Conservation (phyloP, 768 basidiomycete genomes). For the Russula abietina region DNA sequence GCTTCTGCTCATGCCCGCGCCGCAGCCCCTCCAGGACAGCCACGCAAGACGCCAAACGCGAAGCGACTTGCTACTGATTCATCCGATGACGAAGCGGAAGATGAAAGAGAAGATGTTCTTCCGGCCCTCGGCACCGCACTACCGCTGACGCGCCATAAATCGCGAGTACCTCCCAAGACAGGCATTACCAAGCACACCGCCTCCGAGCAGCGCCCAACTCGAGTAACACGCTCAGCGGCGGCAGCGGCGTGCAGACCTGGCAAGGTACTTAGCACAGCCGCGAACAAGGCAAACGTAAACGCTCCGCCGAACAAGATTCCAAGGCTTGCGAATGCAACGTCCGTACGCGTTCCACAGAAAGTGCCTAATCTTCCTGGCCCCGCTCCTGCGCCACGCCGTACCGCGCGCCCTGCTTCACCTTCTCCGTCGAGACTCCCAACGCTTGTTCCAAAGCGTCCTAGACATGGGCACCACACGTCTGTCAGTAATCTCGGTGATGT, state of each 20-base stretch:
- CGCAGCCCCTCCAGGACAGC: conserved; percentile 75
- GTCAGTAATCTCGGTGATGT: conserved; percentile 46
- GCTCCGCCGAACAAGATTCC: conserved; percentile 39
- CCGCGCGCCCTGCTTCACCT: conserved; percentile 53
- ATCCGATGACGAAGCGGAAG: conserved; percentile 56
- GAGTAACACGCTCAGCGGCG: conserved; percentile 68
- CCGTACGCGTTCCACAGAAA: conserved; percentile 41
- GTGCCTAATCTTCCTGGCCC: conserved; percentile 30
- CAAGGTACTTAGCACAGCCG: conserved; percentile 24
- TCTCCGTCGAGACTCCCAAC: conserved; percentile 75
- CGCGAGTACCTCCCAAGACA: conserved; percentile 34
- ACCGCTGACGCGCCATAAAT: conserved; percentile 26
- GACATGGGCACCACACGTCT: conserved; percentile 38
- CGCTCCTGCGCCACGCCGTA: conserved; percentile 33
- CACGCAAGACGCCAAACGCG: conserved; percentile 78
- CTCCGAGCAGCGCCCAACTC: conserved; percentile 67
- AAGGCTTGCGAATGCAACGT: conserved; percentile 36
- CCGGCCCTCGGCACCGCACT: conserved; percentile 56
- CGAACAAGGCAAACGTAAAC: conserved; percentile 28
- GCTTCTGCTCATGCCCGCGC: conserved; percentile 65
- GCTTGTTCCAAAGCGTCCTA: conserved; percentile 44
- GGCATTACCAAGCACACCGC: conserved; percentile 43
- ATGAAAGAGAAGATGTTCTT: conserved; percentile 52
- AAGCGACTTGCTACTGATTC: conserved; percentile 67
- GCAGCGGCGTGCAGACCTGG: conserved; percentile 28